phyloP scores from a whole-genome alignment of 2,329 filamentous ascomycete genomes.

The Calonectria crousiana region DNA sequence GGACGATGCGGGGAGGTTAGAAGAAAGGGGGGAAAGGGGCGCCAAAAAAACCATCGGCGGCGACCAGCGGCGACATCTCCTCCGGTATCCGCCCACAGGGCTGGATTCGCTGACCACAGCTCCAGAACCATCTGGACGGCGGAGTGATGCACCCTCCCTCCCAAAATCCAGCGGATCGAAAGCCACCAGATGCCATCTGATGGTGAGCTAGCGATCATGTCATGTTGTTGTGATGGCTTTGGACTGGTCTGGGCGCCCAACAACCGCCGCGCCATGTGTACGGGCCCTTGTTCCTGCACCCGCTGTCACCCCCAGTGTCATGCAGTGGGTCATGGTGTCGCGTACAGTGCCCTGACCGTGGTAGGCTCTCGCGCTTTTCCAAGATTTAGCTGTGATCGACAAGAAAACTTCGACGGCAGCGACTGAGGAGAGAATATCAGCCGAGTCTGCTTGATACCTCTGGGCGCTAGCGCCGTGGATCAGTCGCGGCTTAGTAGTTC shows the following conservation, averaged over 20 bases:
- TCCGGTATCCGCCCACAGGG: constrained; percentile 3
- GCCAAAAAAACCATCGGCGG: constrained; percentile 25
- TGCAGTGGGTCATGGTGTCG: constrained; percentile 36
- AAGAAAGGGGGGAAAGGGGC: constrained; percentile 29
- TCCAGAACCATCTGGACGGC: neutral
- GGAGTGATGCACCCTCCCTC: constrained; percentile 11
- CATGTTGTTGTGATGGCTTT: constrained; percentile 28
- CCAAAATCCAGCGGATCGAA: constrained; percentile 14
- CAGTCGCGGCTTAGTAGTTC: neutral
- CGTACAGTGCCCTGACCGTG: constrained; percentile 31
- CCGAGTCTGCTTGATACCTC: constrained; percentile 3
- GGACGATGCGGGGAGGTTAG: constrained; percentile 4
- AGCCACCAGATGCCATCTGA: constrained; percentile 25
- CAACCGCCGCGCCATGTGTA: constrained; percentile 30
- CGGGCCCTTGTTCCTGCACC: constrained; percentile 46
- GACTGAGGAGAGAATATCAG: neutral
- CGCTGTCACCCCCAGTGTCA: constrained; percentile 42
- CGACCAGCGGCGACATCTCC: constrained; percentile 8
- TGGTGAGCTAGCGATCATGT: constrained; percentile 33
- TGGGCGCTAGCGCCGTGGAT: constrained; percentile 2
- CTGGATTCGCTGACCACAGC: neutral
- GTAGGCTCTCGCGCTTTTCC: neutral
- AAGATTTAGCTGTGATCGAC: constrained; percentile 20
- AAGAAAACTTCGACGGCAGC: constrained; percentile 5
- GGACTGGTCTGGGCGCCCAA: constrained; percentile 24